phyloP scores from a whole-genome alignment of 495 filamentous ascomycete genomes.

The Hyaloscypha variabilis region DNA sequence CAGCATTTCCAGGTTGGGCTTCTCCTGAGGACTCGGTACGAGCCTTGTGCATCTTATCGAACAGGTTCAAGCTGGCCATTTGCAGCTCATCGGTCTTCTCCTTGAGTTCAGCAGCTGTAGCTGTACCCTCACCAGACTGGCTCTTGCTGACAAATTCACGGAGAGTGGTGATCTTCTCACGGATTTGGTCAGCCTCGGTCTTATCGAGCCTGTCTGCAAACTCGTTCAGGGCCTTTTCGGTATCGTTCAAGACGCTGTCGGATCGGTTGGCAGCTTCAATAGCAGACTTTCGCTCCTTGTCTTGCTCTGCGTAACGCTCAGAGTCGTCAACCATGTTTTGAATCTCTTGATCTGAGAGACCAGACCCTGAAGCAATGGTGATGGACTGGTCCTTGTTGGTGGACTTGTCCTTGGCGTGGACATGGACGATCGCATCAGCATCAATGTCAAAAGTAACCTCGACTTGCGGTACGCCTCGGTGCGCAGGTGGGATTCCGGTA shows the following conservation, averaged over 20 bases:
- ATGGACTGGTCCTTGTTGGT: slow-evolving; percentile 99
- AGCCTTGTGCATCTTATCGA: slow-evolving; percentile 99
- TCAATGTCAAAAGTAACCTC: slow-evolving; percentile 99
- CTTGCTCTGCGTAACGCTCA: slow-evolving; percentile 91
- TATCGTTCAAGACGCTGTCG: slow-evolving; percentile 95
- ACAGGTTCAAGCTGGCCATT: slow-evolving; percentile 91
- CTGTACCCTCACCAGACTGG: slow-evolving; percentile 85
- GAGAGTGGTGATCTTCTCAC: slow-evolving; percentile 88
- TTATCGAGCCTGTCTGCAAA: slow-evolving; percentile 96
- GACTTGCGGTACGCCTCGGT: slow-evolving; percentile 96
- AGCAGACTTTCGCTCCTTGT: slow-evolving; percentile 95
- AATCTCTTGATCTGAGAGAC: slow-evolving; percentile 94
- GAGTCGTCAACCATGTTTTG: slow-evolving; percentile 96
- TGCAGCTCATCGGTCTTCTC: slow-evolving; percentile 98
- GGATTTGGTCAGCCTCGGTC: slow-evolving; percentile 87
- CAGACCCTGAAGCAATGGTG: slow-evolving; percentile 97
- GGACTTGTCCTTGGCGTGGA: slow-evolving; percentile 98
- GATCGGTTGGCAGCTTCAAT: slow-evolving; percentile 97
- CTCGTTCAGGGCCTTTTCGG: slow-evolving; percentile 97
- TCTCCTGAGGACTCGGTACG: slow-evolving; percentile 66
- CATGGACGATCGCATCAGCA: slow-evolving; percentile 98
- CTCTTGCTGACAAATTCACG: slow-evolving; percentile 92
- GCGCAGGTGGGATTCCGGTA: slow-evolving; percentile 94
- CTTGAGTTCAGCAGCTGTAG: slow-evolving; percentile 91
- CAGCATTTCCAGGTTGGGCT: slow-evolving; percentile 37